Percentiles rank a stretch among this genome's conserved stretches.
phyloP scores from a whole-genome alignment of 257 asterid genomes.

The Ballota nigra region DNA sequence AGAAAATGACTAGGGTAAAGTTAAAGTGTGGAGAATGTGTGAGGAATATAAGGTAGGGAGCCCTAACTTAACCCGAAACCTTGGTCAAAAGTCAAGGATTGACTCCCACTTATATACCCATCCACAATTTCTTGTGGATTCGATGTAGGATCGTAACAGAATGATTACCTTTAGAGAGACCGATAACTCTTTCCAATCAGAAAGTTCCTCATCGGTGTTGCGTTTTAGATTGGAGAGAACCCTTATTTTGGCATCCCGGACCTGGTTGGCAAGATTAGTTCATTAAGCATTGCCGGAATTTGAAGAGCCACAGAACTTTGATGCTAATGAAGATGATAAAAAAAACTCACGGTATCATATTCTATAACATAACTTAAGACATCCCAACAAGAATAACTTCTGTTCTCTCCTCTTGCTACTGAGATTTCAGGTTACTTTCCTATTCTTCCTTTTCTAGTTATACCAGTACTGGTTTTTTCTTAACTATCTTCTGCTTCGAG shows the following conservation, averaged over 20 bases:
- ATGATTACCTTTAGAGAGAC: constrained; percentile 71
- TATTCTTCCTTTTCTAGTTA: neutral
- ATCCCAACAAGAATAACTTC: constrained; percentile 1
- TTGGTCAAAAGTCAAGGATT: too few species aligned
- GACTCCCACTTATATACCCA: too few species aligned
- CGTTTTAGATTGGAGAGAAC: constrained; percentile 73
- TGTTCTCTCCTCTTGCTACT: constrained; percentile 13
- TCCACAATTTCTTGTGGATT: too few species aligned
- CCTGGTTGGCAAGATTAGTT: constrained; percentile 52
- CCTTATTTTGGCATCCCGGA: constrained; percentile 84
- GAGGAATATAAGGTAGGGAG: too few species aligned
- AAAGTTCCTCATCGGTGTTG: constrained; percentile 65
- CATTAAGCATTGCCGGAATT: constrained; percentile 13
- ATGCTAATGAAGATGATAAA: constrained; percentile 3
- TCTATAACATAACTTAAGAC: neutral
- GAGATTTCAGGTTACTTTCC: neutral
- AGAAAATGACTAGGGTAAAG: constrained; percentile 2
- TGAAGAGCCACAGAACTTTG: neutral
- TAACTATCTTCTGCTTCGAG: neutral
- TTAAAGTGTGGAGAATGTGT: constrained; percentile 8
- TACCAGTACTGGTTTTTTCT: neutral
- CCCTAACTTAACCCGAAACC: too few species aligned
- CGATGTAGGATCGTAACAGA: too few species aligned
- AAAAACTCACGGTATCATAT: constrained; percentile 9
- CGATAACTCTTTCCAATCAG: constrained; percentile 80